phyloP scores from a whole-genome alignment of 352 stramenopile species.

The Phytopythium helicoides region DNA sequence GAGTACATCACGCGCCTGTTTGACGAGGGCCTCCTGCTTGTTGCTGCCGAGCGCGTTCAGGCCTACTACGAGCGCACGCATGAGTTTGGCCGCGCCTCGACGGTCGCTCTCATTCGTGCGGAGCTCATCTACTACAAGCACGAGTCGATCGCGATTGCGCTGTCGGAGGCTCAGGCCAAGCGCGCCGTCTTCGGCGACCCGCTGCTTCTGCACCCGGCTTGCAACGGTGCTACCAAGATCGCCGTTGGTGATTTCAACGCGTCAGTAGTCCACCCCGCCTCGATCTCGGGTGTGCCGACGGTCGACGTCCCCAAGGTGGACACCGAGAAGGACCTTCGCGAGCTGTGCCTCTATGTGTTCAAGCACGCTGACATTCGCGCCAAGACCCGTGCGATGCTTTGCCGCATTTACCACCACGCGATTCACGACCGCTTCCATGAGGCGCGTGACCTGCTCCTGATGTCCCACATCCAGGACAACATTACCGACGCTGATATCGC shows the following conservation, averaged over 20 bases:
- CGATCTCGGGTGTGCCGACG: slow-evolving; percentile 66
- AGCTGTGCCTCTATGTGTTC: slow-evolving; percentile 94
- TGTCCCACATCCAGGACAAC: slow-evolving; percentile 98
- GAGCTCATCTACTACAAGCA: slow-evolving; percentile 98
- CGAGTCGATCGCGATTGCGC: slow-evolving; percentile 87
- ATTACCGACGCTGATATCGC: slow-evolving; percentile 92
- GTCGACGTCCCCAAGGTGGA: slow-evolving; percentile 58
- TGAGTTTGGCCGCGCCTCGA: slow-evolving; percentile 76
- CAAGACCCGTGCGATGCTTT: slow-evolving; percentile 97
- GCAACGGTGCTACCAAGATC: slow-evolving; percentile 51
- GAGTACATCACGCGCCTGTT: slow-evolving; percentile 94
- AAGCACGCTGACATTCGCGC: slow-evolving; percentile 90
- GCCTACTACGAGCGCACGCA: slow-evolving; percentile 88
- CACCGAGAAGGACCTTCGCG: slow-evolving; percentile 80
- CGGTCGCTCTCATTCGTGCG: slow-evolving; percentile 89
- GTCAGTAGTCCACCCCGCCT: slow-evolving; percentile 68
- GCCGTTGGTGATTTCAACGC: slow-evolving; percentile 55
- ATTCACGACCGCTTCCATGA: slow-evolving; percentile 98
- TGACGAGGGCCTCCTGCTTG: slow-evolving; percentile 92
- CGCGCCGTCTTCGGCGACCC: slow-evolving; percentile 84
- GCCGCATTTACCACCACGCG: slow-evolving; percentile 97
- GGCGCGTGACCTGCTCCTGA: slow-evolving; percentile 97
- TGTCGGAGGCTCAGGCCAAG: slow-evolving; percentile 79
- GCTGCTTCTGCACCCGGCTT: slow-evolving; percentile 85
- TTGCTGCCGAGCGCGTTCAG: slow-evolving; percentile 85